Evolutionary conservation across 2,329 filamentous ascomycete species (phyloP).

Genomic region (Colletotrichum shisoi): DNA sequence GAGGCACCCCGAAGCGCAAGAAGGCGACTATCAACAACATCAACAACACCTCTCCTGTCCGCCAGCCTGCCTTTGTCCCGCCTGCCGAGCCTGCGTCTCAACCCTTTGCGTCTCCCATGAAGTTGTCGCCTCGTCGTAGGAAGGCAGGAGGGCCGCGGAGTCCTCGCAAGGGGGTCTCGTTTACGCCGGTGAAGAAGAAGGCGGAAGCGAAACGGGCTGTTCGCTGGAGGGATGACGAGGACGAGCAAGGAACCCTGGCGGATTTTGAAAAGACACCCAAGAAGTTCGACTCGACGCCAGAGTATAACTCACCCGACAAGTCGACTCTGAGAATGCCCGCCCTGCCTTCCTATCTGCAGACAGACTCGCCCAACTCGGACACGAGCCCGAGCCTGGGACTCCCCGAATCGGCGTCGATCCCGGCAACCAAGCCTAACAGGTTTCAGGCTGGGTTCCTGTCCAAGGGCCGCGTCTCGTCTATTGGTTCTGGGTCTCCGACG

Average conservation of each 20-base stretch:
- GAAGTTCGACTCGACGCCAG: constrained; percentile 66
- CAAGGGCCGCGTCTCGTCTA: constrained; percentile 55
- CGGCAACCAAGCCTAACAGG: constrained; percentile 68
- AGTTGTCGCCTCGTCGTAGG: constrained; percentile 80
- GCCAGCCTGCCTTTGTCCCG: constrained; percentile 53
- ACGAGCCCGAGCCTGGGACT: constrained; percentile 67
- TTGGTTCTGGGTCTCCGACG: constrained; percentile 67
- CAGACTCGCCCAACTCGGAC: constrained; percentile 59
- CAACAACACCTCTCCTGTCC: constrained; percentile 55
- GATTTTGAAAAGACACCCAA: constrained; percentile 93
- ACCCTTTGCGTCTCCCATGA: constrained; percentile 67
- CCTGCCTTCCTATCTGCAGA: constrained; percentile 60
- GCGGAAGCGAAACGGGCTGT: constrained; percentile 77
- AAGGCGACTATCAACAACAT: constrained; percentile 55
- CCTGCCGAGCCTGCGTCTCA: constrained; percentile 42
- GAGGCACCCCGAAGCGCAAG: constrained; percentile 80
- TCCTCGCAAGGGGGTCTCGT: constrained; percentile 74
- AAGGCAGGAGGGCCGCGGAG: constrained; percentile 61
- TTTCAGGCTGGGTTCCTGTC: constrained; percentile 91
- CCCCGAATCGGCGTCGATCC: constrained; percentile 52
- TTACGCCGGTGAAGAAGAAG: constrained; percentile 83
- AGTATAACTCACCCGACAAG: constrained; percentile 61
- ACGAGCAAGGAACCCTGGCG: constrained; percentile 81
- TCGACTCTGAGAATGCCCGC: constrained; percentile 44
- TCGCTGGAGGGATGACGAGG: constrained; percentile 88